Base-by-base conservation (phyloP, 1,139 yeast genomes). In the Yamadazyma triangularis region DNA sequence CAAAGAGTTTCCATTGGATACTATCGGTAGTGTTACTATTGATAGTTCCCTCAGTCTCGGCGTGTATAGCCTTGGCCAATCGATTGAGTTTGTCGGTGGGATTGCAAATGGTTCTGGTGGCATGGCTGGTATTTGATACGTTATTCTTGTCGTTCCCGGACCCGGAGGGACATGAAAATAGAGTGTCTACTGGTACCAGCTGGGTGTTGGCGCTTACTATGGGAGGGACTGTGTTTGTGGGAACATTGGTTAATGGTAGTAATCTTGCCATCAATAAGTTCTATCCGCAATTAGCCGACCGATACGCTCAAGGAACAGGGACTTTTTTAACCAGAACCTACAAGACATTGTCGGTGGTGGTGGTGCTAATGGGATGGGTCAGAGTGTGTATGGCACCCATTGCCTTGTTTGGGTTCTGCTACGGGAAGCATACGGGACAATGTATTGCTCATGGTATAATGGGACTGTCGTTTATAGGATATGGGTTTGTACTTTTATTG, bases 391-490 rank as follows among this genome's bases (percentile, higher is more conserved):
- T 89, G 60, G 93, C 95, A 0, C 88, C 91, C 4, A 79, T 86
- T 30, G 83, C 95, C 1, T 55, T 88, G 40, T 77, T 87, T 42
- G 96, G 95, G 1, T 89, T 88, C 40, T 68, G 72, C 76, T 87
- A 58, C 76, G 79, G 48, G 53, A 63, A 36, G 75, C 87, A 62
- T 65, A 89, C 47, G 2, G 97, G 97, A 12, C 97, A 89, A 58
- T 89, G 97, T 54, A 73, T 88, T 28, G 97, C 97, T 0, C 97
- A 89, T 54, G 96, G 96, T 5, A 85, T 89, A 40, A 89, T 89
- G 97, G 97, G 97, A 1, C 72, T 87, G 13, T 81, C 95, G 0
- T 89, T 89, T 46, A 72, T 89, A 10, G 58, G 70, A 4, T 89
- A 89, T 53, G 95, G 96, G 6, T 79, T 81, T 40, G 57, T 86